Percentiles rank a stretch among this genome's conserved stretches.
These are phyloP conservation scores for Colletotrichum theobromicola DNA, from an alignment of 2,329 filamentous ascomycete species.

Conservation along the genomic window DNA sequence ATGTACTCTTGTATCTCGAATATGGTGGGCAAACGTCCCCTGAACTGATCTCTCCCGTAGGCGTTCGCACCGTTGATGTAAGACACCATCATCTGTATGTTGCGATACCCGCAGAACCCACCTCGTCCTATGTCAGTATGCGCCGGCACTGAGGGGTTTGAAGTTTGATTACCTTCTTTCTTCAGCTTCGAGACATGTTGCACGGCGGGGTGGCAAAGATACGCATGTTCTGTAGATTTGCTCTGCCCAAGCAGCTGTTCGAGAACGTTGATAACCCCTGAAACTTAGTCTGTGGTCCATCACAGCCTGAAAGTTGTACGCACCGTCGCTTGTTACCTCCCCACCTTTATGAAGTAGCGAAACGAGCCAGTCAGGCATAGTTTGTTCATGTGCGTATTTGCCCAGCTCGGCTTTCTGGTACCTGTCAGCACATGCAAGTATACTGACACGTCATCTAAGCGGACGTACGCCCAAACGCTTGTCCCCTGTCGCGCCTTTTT, in stretches of 20 bases:
- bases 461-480: conserved; percentile 13
- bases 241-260: conserved; percentile 70
- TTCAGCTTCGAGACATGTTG: conserved; percentile 82
- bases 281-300: conserved; percentile 36
- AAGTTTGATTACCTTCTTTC: conserved; percentile 63
- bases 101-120: conserved; percentile 93
- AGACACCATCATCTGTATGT: conserved; percentile 89
- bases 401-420: conserved; percentile 68
- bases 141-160: neutral
- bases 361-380: conserved; percentile 75
- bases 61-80: conserved; percentile 69
- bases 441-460: neutral
- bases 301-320: conserved; percentile 16
- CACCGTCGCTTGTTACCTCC: conserved; percentile 59
- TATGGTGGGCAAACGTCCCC: conserved; percentile 71
- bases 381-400: conserved; percentile 73
- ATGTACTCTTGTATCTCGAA: conserved; percentile 86
- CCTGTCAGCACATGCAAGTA: neutral
- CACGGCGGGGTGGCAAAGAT: conserved; percentile 78
- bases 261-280: conserved; percentile 66
- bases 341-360: conserved; percentile 65
- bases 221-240: conserved; percentile 69
- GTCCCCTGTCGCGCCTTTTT: neutral
- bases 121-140: conserved; percentile 48
- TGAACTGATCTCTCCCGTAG: conserved; percentile 65